Conservation (phyloP, 805 yeast species). For the Spencermartinsiella europaea region DNA sequence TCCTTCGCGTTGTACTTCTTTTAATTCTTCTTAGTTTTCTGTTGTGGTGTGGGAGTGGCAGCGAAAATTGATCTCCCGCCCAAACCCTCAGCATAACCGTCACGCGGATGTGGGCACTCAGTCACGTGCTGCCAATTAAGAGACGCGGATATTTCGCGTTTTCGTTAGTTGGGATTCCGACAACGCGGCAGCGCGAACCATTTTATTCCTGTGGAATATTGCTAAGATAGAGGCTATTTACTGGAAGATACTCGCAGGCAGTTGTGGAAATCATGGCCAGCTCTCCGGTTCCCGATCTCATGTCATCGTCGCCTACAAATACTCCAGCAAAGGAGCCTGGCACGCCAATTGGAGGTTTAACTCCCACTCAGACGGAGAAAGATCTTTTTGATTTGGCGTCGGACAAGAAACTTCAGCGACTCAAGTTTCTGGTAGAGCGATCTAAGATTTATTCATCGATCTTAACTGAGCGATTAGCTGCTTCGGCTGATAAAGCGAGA, state of each 20-base stretch:
- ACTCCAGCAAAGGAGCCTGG: slow-evolving; percentile 13
- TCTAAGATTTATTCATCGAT: slow-evolving; percentile 85
- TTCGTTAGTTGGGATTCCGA: too few species aligned
- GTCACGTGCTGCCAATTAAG: not conserved
- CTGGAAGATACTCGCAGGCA: too few species aligned
- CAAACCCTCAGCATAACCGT: not conserved
- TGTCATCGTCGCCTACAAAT: not conserved
- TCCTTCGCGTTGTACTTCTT: not conserved
- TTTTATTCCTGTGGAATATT: too few species aligned
- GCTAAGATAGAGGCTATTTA: too few species aligned
- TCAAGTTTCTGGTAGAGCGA: slow-evolving; percentile 74
- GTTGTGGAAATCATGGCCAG: not conserved
- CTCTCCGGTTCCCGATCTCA: not conserved
- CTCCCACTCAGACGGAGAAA: not conserved
- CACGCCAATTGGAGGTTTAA: slow-evolving; percentile 5
- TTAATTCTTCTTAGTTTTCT: not conserved
- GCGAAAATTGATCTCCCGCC: not conserved
- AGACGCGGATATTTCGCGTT: not conserved
- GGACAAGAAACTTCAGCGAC: slow-evolving; percentile 57
- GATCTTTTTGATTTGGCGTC: slow-evolving; percentile 35
- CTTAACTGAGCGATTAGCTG: slow-evolving; percentile 65
- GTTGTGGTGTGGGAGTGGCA: not conserved
- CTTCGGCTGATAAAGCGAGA: not conserved
- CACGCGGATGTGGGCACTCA: not conserved
- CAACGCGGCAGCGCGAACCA: too few species aligned